A percentile compares a stretch with the other conserved stretches of the same genome.
Conservation (phyloP, 2,329 filamentous ascomycete species). For the Talaromyces sp. region DNA sequence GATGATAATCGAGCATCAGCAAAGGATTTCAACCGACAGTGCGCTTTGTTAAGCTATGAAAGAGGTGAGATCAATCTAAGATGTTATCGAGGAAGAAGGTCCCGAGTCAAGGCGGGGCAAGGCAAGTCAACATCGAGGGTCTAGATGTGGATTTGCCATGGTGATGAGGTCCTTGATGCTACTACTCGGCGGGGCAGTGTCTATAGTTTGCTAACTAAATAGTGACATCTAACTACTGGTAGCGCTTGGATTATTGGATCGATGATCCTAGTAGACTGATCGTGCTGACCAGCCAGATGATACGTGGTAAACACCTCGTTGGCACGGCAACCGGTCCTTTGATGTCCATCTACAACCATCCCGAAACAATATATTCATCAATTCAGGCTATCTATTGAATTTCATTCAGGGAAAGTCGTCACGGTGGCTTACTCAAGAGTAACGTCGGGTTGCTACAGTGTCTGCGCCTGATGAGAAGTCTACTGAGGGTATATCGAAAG, state of each 20-base stretch:
- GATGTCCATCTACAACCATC: not conserved
- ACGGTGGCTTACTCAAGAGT: not conserved
- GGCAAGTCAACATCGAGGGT: constrained; percentile 8
- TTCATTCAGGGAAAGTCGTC: not conserved
- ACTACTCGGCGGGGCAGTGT: not conserved
- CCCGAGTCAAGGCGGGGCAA: not conserved
- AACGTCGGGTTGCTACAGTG: not conserved
- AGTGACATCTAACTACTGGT: not conserved
- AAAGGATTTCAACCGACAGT: not conserved
- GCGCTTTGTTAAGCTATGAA: not conserved
- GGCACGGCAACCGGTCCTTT: not conserved
- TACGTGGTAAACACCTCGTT: not conserved
- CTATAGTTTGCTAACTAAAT: not conserved
- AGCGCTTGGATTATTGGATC: not conserved
- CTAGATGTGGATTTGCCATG: constrained; percentile 6
- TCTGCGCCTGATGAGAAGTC: not conserved
- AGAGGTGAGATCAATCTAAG: not conserved
- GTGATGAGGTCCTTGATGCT: not conserved
- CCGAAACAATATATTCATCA: not conserved
- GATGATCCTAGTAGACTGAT: not conserved
- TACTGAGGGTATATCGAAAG: not conserved
- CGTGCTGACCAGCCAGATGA: not conserved
- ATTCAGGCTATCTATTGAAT: not conserved
- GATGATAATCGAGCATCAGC: not conserved
- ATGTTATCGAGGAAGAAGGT: not conserved